Evolutionary conservation across 2,329 filamentous ascomycete species (phyloP).

Genomic region (Penicillium expansum): DNA sequence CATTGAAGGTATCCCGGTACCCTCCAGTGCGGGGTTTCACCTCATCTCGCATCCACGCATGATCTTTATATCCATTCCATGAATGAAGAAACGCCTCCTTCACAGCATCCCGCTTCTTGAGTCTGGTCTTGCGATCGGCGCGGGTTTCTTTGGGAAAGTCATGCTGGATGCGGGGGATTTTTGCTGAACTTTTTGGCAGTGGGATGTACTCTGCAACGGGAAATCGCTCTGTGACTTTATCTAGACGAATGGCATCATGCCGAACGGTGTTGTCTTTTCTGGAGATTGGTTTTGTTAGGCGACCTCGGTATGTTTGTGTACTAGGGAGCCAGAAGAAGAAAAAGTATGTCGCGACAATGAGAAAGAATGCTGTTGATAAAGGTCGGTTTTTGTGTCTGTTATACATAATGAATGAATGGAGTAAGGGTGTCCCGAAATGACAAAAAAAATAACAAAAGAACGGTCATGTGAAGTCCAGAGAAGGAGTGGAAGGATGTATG

Average conservation of each 20-base stretch:
- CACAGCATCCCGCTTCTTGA: conserved; percentile 64
- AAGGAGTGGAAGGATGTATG: background rate
- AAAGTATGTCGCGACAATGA: conserved; percentile 20
- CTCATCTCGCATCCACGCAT: conserved; percentile 86
- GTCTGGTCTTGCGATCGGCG: conserved; percentile 58
- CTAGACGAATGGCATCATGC: conserved; percentile 58
- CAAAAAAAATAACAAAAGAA: background rate
- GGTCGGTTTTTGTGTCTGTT: conserved; percentile 19
- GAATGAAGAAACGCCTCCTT: conserved; percentile 72
- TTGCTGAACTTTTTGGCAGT: conserved; percentile 69
- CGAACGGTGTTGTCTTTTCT: conserved; percentile 6
- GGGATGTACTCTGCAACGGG: conserved; percentile 69
- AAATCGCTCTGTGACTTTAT: conserved; percentile 69
- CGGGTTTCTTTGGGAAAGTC: conserved; percentile 64
- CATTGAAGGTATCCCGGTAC: conserved; percentile 79
- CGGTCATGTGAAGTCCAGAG: background rate
- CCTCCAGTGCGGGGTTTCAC: conserved; percentile 68
- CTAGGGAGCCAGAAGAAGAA: conserved; percentile 18
- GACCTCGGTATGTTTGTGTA: background rate
- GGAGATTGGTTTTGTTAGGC: conserved; percentile 5
- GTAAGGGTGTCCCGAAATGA: background rate
- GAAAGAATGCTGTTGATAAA: conserved; percentile 13
- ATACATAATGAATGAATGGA: conserved; percentile 23
- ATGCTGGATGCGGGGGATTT: conserved; percentile 75
- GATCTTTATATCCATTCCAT: conserved; percentile 77